Evolutionary conservation across 2,329 filamentous ascomycete genomes (phyloP).

Genomic region (Ophiostoma ulmi): DNA sequence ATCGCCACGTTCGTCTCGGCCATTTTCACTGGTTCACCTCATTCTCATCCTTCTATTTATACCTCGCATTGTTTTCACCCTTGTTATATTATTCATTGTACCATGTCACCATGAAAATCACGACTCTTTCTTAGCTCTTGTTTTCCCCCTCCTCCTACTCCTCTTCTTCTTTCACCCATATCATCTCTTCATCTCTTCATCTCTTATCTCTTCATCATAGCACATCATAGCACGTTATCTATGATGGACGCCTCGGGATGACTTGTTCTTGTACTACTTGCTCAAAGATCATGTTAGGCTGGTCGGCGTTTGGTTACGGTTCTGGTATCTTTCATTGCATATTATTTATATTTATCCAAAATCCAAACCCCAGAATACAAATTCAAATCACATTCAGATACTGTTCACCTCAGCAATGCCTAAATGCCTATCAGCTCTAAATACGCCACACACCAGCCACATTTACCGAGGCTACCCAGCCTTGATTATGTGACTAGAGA

Average conservation of each 20-base stretch:
- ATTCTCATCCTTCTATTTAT: neutral
- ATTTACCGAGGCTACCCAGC: slow-evolving; percentile 3
- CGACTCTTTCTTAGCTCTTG: neutral
- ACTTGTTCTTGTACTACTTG: neutral
- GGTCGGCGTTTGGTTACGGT: slow-evolving; percentile 18
- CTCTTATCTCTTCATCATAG: no score
- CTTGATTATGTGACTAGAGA: slow-evolving; percentile 9
- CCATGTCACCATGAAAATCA: neutral
- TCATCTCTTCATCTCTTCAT: neutral
- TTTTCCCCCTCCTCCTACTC: neutral
- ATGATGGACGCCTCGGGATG: neutral
- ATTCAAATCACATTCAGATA: neutral
- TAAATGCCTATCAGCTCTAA: neutral
- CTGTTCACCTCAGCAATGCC: neutral
- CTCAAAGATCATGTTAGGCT: slow-evolving; percentile 5
- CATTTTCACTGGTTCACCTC: neutral
- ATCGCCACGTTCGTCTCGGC: no score
- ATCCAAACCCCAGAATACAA: neutral
- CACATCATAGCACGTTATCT: neutral
- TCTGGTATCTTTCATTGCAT: neutral
- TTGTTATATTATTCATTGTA: slow-evolving; percentile 4
- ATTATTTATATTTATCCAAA: neutral
- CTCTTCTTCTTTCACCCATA: neutral
- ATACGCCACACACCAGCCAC: slow-evolving; percentile 12
- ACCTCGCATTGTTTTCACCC: neutral